These are phyloP conservation scores for Ogataea methylovora DNA, from an alignment of 805 yeast genomes.

Conservation along the genomic window DNA sequence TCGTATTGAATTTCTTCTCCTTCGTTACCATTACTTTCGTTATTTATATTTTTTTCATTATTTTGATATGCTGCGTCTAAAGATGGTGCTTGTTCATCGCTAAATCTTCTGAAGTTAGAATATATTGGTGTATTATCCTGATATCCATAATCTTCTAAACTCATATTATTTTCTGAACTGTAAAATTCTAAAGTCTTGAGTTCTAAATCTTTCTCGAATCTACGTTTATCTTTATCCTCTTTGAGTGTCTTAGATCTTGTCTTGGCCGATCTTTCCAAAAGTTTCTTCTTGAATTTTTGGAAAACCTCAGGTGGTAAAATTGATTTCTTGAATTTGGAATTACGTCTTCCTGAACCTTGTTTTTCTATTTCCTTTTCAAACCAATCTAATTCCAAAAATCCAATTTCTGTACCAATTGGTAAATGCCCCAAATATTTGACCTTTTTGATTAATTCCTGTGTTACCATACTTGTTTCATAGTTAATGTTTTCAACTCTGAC, in stretches of 20 bases:
- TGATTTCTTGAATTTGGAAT: slow-evolving; percentile 9
- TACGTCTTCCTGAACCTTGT: slow-evolving; percentile 11
- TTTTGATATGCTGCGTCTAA: slow-evolving; percentile 5
- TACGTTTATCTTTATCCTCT: slow-evolving; percentile 54
- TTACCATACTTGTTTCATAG: slow-evolving; percentile 45
- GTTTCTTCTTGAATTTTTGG: slow-evolving; percentile 43
- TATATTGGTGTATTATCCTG: not conserved
- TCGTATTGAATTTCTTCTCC: slow-evolving; percentile 11
- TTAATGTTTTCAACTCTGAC: slow-evolving; percentile 63
- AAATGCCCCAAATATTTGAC: slow-evolving; percentile 73
- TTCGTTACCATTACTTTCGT: slow-evolving; percentile 2
- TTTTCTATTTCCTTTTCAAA: slow-evolving; percentile 22
- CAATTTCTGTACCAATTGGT: slow-evolving; percentile 80
- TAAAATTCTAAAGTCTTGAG: slow-evolving; percentile 50
- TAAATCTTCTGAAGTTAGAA: slow-evolving; percentile 10
- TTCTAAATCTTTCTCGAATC: slow-evolving; percentile 54
- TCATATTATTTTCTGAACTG: slow-evolving; percentile 43
- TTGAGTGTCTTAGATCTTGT: slow-evolving; percentile 39
- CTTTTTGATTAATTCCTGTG: slow-evolving; percentile 49
- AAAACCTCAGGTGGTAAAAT: slow-evolving; percentile 35
- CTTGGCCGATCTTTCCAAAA: slow-evolving; percentile 47
- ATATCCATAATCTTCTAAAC: slow-evolving; percentile 28
- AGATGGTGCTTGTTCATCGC: slow-evolving; percentile 11
- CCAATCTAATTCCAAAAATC: slow-evolving; percentile 87
- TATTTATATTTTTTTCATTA: slow-evolving; percentile 4